A percentile compares a stretch with the other conserved stretches of the same genome.
These are phyloP conservation scores for Talaromyces sp. DNA, from an alignment of 2,329 filamentous ascomycete species.

Conservation along the genomic window DNA sequence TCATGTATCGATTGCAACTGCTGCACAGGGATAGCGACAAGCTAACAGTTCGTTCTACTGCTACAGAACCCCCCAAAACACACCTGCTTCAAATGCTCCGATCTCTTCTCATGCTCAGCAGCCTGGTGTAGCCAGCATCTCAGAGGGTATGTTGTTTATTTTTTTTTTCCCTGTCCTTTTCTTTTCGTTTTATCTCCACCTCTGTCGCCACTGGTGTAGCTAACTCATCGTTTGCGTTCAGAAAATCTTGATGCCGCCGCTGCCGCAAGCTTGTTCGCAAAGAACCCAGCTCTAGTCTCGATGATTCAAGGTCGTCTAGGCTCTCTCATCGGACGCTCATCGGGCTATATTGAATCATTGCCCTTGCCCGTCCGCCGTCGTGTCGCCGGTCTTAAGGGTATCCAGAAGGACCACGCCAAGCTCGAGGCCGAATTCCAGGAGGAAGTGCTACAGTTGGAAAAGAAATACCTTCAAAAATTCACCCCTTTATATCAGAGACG, in stretches of 20 bases:
- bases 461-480: constrained; percentile 99
- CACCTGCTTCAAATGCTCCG: constrained; percentile 88
- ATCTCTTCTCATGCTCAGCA: constrained; percentile 97
- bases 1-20: constrained; percentile 3
- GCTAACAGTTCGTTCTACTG: constrained; percentile 21
- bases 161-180: constrained; percentile 13
- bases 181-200: not conserved
- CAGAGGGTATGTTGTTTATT: constrained; percentile 71
- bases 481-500: constrained; percentile 96
- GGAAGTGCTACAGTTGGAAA: constrained; percentile 95
- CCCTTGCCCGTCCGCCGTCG: constrained; percentile 85
- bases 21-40: constrained; percentile 21
- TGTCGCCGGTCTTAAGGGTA: constrained; percentile 92
- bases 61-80: constrained; percentile 93
- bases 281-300: constrained; percentile 89
- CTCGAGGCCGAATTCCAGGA: constrained; percentile 98
- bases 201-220: constrained; percentile 22
- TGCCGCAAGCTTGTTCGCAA: constrained; percentile 88
- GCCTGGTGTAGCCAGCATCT: constrained; percentile 90
- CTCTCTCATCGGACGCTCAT: constrained; percentile 88
- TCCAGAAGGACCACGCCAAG: constrained; percentile 98
- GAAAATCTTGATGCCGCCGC: constrained; percentile 82
- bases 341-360: constrained; percentile 96
- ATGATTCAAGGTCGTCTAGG: constrained; percentile 98
- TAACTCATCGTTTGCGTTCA: constrained; percentile 42